A percentile compares a stretch with the other conserved stretches of the same genome.
These are phyloP conservation scores for Leishmania gerbilli DNA, from an alignment of 208 protist species.

Conservation along the genomic window DNA sequence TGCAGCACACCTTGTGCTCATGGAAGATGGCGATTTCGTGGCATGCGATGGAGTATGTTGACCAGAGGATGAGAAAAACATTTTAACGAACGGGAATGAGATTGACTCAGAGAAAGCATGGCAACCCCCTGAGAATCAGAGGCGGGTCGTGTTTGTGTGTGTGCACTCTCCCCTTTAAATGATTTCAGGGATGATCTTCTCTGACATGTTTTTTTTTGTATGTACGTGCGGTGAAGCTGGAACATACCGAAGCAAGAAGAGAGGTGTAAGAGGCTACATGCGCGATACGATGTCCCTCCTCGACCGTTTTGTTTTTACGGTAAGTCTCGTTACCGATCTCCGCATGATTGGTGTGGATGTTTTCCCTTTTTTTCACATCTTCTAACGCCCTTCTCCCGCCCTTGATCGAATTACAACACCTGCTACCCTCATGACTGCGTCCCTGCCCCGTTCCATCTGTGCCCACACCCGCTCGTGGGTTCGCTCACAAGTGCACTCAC, in stretches of 20 bases:
- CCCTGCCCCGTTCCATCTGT: not conserved
- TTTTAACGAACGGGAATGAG: not conserved
- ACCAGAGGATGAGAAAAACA: not conserved
- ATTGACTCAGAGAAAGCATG: not conserved
- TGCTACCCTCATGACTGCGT: not conserved
- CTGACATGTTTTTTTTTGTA: not conserved
- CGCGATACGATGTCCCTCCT: not conserved
- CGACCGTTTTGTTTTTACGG: not conserved
- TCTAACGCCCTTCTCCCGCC: not conserved
- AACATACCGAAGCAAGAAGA: not conserved
- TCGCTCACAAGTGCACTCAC: not conserved
- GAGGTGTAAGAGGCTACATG: not conserved
- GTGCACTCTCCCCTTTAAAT: not conserved
- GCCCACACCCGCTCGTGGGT: not conserved
- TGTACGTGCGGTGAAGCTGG: not conserved
- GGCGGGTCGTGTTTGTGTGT: not conserved
- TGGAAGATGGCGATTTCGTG: not conserved
- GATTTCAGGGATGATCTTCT: not conserved
- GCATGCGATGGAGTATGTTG: not conserved
- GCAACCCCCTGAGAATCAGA: not conserved
- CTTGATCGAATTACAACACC: not conserved
- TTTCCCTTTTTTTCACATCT: not conserved
- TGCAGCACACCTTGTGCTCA: not conserved
- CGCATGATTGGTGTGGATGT: not conserved
- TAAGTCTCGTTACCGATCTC: not conserved